Evolutionary conservation across 139 green algal species (phyloP), one percentile per base, ranked within the genome.

Genomic region (Chlamydomonas applanata): DNA sequence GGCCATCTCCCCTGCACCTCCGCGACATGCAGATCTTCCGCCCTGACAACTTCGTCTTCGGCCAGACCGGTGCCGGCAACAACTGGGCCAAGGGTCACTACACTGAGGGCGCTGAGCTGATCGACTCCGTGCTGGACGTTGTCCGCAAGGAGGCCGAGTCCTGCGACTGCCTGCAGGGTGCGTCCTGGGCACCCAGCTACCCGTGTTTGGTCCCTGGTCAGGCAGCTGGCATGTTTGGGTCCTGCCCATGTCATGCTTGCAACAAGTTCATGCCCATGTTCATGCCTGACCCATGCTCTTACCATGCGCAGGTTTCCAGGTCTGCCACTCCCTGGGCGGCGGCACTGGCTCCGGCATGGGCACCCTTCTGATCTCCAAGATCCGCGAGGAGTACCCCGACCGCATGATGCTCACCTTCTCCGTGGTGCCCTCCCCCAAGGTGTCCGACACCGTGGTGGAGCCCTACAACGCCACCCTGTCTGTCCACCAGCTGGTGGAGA

Each of bases 61-160:
- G 96, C 36, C 95, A 98, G 89, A 97, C 91, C 69, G 95, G 95
- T 49, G 94, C 94, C 33, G 95, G 95, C 44, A 99, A 99, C 89
- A 99, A 99, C 93, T 99, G 95, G 95, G 95, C 95, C 69, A 99
- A 99, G 89, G 95, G 95, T n/a, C 95, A 99, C 89, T 99, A 99
- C 95, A 99, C 95, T 22, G 95, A 99, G 89, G 95, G 95, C 74
- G 95, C 95, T 71, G 95, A 99, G 88, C 83, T 99, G 36, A 99
- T 99, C 45, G 96, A 99, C 87, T 97, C 90, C 27, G 96, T 99
- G 19, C 89, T 99, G 60, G 96, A 99, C 76, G 94, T 99, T 16
- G 95, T 98, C 20, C 95, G 96, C 72, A 99, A 99, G 91, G 96
- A 99, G 83, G 93, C 96, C 16, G 96, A 99, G 87, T 92, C 82